Evolutionary conservation across 495 filamentous ascomycete species (phyloP).

Genomic region (Ramalina peruviana): DNA sequence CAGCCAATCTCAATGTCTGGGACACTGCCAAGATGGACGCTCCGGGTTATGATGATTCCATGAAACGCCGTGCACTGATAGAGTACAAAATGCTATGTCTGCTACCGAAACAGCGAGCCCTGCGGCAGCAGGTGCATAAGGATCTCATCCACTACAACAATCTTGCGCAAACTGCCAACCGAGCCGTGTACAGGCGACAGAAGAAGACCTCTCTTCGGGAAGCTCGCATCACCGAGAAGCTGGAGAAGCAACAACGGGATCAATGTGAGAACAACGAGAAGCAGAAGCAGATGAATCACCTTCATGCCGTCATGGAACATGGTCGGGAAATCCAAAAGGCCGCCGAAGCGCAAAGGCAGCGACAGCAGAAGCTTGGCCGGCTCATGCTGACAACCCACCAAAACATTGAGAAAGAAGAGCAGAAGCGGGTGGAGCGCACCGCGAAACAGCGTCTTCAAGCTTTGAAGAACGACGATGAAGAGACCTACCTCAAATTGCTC

Average conservation of each 20-base stretch:
- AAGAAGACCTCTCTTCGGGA: constrained; percentile 96
- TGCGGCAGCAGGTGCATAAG: constrained; percentile 72
- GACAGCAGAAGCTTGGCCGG: constrained; percentile 72
- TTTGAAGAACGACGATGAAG: constrained; percentile 96
- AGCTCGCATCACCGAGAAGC: constrained; percentile 90
- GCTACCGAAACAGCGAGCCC: constrained; percentile 66
- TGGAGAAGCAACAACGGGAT: constrained; percentile 96
- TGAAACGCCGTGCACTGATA: constrained; percentile 82
- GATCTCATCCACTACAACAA: constrained; percentile 91
- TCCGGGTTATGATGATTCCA: constrained; percentile 59
- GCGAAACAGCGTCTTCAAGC: constrained; percentile 99
- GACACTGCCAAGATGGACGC: constrained; percentile 58
- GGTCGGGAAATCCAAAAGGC: constrained; percentile 48
- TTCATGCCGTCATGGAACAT: constrained; percentile 58
- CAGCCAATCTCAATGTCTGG: constrained; percentile 72
- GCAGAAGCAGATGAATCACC: constrained; percentile 86
- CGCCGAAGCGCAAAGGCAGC: constrained; percentile 39
- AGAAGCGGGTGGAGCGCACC: constrained; percentile 89
- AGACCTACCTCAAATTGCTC: constrained; percentile 90
- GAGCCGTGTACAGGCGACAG: constrained; percentile 73
- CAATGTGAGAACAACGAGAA: constrained; percentile 86
- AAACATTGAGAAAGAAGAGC: constrained; percentile 97
- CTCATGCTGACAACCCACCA: constrained; percentile 80
- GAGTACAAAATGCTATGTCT: constrained; percentile 80
- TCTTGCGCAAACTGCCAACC: constrained; percentile 87